Base-by-base conservation (phyloP, 2,329 filamentous ascomycete genomes). In the Penicillium sclerotigenum region DNA sequence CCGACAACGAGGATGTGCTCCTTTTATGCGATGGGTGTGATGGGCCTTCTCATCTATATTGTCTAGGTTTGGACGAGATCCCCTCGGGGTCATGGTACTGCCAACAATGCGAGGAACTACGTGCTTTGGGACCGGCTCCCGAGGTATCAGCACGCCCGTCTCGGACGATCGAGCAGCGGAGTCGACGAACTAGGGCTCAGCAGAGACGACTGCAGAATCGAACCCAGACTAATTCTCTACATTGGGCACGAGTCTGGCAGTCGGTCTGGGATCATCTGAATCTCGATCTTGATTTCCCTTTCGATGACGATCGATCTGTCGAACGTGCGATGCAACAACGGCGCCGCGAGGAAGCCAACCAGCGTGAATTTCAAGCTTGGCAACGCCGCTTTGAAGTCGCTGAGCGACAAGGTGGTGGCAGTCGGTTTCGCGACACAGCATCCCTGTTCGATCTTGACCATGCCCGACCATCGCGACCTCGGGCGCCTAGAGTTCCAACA, bases 21-120 rank as follows among this genome's bases (percentile, higher is more conserved):
- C 86, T 97, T 63, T 84, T 96, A 58, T 99, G 94, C 76, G 91
- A 97, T 73, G 87, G 86, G 68, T 99, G 94, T 78, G 88, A 96
- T 78, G 87, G 87, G 33, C 84, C 89, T 41, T 96, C 93, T 67
- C 94, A 99, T 73, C 91, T 91, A 46, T 90, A 95, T 73, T 99
- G 94, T 73, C 85, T 96, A 59, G 92, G 90, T 33, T 82, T 96
- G 47, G 87, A 92, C 58, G 77, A 81, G 51, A 84, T 96, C 54
- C 91, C 92, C 22, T 77, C 81, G 29, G 89, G 89, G 28, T 80
- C 87, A 62, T 99, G 93, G 92, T 96, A 93, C 73, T 99, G 94
- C 77, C 87, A 94, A 74, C 86, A 89, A 66, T 99, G 94, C 73
- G 73, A 77, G 55, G 69, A 74, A 73, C 80, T 78, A 68, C 71